These are phyloP conservation scores for Ophiostoma piceae DNA, from an alignment of 2,329 filamentous ascomycete genomes.

Conservation along the genomic window DNA sequence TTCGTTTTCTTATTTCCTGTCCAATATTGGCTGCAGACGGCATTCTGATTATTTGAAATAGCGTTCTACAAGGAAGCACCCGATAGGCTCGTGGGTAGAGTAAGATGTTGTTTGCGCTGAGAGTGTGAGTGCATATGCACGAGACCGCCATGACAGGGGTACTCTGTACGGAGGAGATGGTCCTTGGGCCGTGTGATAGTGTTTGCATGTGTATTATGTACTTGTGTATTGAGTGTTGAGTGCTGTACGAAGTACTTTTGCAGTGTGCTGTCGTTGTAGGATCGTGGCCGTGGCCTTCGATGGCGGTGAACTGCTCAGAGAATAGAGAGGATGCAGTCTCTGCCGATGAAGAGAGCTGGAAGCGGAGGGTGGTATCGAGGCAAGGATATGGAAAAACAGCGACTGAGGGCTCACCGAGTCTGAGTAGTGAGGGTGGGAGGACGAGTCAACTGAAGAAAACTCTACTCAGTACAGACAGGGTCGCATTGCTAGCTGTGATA, in stretches of 20 bases:
- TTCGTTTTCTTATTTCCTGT: too few relatives aligned
- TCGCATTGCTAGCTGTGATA: not conserved
- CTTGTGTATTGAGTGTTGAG: not conserved
- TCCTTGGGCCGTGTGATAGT: not conserved
- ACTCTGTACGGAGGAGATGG: not conserved
- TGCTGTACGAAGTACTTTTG: not conserved
- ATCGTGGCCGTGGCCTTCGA: not conserved
- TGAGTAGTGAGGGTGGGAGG: not conserved
- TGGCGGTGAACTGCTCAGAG: not conserved
- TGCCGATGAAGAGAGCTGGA: not conserved
- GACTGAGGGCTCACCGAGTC: not conserved
- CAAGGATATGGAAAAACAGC: not conserved
- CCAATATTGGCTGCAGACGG: not conserved
- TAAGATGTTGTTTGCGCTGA: not conserved
- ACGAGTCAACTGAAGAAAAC: not conserved
- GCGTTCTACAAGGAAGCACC: not conserved
- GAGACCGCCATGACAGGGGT: not conserved
- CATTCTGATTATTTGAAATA: not conserved
- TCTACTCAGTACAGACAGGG: not conserved
- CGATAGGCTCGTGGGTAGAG: slow-evolving; percentile 6
- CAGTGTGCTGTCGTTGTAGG: not conserved
- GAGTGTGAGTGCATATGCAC: slow-evolving; percentile 6
- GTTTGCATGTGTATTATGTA: not conserved
- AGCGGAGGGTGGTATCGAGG: not conserved
- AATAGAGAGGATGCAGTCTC: not conserved